Conservation (phyloP, 352 stramenopile genomes). For the Globisporangium ultimum region DNA sequence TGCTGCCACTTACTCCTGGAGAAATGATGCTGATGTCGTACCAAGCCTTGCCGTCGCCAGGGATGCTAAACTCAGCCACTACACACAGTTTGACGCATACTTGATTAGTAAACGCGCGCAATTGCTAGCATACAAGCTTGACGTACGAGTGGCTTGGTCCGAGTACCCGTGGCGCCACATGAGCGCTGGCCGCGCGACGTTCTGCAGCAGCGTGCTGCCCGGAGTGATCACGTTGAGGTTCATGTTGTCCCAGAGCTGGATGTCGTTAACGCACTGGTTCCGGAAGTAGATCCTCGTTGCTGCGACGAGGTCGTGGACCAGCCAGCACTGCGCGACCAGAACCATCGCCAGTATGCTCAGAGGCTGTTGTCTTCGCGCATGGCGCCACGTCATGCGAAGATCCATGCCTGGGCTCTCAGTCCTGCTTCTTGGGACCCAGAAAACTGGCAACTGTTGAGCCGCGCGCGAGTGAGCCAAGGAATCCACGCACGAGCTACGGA, state of each 20-base stretch:
- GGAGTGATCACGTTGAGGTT: constrained; percentile 22
- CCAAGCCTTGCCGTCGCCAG: constrained; percentile 24
- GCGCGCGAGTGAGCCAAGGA: too few relatives aligned
- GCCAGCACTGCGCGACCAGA: too few relatives aligned
- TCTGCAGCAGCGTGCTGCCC: constrained; percentile 18
- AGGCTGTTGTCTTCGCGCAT: too few relatives aligned
- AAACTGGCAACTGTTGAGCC: too few relatives aligned
- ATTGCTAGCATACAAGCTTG: constrained; percentile 17
- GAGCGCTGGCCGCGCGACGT: constrained; percentile 16
- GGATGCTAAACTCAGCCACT: constrained; percentile 21
- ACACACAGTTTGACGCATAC: constrained; percentile 29
- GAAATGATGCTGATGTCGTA: constrained; percentile 67
- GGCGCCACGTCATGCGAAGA: too few relatives aligned
- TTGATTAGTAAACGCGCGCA: constrained; percentile 17
- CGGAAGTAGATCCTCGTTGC: constrained; percentile 17
- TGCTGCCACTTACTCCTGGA: constrained; percentile 8
- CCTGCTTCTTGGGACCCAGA: too few relatives aligned
- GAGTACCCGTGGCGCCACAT: constrained; percentile 45
- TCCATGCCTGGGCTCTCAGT: too few relatives aligned
- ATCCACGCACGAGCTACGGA: too few relatives aligned
- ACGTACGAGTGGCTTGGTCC: constrained; percentile 36
- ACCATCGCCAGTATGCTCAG: too few relatives aligned
- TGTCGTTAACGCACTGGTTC: constrained; percentile 31
- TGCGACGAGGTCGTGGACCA: too few relatives aligned
- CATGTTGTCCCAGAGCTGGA: constrained; percentile 40